phyloP scores from a whole-genome alignment of 1,284 basidiomycete species.

The Sanguinoderma infundibulare region DNA sequence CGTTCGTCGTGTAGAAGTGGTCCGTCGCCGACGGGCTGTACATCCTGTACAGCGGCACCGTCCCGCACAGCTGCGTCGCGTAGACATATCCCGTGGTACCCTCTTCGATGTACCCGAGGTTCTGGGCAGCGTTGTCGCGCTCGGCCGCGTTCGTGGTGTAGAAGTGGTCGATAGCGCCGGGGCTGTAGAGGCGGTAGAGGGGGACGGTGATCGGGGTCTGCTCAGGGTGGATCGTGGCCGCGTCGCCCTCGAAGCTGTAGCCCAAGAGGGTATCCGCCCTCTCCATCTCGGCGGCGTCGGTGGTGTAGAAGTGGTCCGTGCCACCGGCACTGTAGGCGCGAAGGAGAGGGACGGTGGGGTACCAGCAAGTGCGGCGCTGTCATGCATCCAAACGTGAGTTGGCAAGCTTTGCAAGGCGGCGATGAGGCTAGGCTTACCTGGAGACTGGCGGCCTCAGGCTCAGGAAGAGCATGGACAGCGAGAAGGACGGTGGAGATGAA shows the following conservation, averaged over 20 bases:
- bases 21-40: conserved; percentile 4
- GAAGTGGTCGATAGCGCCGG: conserved; percentile 7
- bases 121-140: conserved; percentile 2
- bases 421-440: neutral
- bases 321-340: conserved; percentile 9
- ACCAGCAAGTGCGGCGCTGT: neutral
- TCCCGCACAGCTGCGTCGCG: neutral
- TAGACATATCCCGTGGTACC: conserved; percentile 6
- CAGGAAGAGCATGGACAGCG: conserved; percentile 11
- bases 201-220: conserved; percentile 9
- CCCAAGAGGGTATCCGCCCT: conserved; percentile 9
- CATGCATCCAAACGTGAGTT: neutral
- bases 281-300: conserved; percentile 11
- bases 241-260: conserved; percentile 17
- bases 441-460: neutral
- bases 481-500: neutral
- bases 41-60: conserved; percentile 16
- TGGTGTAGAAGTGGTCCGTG: conserved; percentile 26
- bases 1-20: conserved; percentile 18
- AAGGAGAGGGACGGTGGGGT: conserved; percentile 14
- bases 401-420: neutral
- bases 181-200: conserved; percentile 14
- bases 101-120: conserved; percentile 3
- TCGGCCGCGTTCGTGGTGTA: conserved; percentile 7
- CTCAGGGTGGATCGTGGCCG: conserved; percentile 12